Base-by-base conservation (phyloP, 106 monocot species). In the Apostasia shenzhenica region DNA sequence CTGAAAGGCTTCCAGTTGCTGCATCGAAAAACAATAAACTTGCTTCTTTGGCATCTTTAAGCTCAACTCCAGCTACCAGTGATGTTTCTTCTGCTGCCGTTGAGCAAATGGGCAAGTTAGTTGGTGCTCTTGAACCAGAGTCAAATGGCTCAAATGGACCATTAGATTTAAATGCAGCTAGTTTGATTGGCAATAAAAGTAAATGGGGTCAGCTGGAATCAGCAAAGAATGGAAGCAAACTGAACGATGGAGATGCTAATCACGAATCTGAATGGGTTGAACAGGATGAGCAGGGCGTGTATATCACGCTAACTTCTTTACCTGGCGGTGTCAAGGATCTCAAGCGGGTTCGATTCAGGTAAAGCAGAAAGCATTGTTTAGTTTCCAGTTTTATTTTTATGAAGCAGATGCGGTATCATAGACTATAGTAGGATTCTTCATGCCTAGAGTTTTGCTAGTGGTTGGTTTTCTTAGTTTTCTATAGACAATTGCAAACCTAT, bases 331-430 rank as follows among this genome's bases (percentile, higher is more conserved):
- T 75, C 42, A 89, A 79, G 67, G 97, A 97, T 67, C 97, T 97
- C 66, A 97, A 89, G 73, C 67, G 97, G 55, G 97, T 97, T 63
- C 86, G 97, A 8, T 97, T 97, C 87, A 97, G 97, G 97, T 95
- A 83, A 56, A 7, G 46, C 26, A 14, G 14, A 42, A 45, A 46
- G 46, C 65, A 48, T 65, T 26, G 14, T 48, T 2, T 11, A 46
- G 6, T 48, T 48, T 63, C 12, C 7, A n/a, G 1, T 61, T 61
- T 8, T 2, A 12, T 64, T 61, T 42, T 39, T 43, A 26, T 42
- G 43, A 61, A 62, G 62, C 8, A 62, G 8, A 3, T 62, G 3
- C 9, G n/a, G n/a, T 26, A 26, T 26, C 26, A 26, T 26, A 26
- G 26, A 26, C 26, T 26, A 26, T 26, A 26, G 26, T 26, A 26